Conservation (phyloP, 1,284 basidiomycete genomes). For the Meira nashicola region DNA sequence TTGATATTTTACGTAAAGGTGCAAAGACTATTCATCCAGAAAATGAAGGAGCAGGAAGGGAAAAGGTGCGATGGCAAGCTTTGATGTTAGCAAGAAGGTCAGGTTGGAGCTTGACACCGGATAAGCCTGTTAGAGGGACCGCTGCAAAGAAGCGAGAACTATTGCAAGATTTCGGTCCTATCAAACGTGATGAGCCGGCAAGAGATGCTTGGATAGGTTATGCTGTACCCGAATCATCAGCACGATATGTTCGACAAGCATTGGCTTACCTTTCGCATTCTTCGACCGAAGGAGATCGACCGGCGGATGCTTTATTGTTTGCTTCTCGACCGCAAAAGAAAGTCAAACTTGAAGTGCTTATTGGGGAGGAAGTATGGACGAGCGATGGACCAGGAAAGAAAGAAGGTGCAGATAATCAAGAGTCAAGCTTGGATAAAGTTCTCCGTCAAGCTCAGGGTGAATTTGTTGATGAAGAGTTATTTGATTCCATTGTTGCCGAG, state of each 20-base stretch:
- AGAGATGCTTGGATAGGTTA: conserved; percentile 48
- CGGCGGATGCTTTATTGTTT: conserved; percentile 22
- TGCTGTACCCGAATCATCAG: conserved; percentile 33
- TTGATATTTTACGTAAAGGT: conserved; percentile 27
- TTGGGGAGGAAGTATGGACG: conserved; percentile 25
- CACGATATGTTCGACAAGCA: conserved; percentile 23
- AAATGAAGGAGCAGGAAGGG: conserved; percentile 4
- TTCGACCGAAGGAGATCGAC: neutral
- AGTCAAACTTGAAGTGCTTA: conserved; percentile 27
- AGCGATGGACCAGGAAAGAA: conserved; percentile 10
- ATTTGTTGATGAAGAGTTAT: conserved; percentile 33
- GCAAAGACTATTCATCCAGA: conserved; percentile 23
- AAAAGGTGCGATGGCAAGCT: conserved; percentile 29
- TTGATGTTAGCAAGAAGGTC: conserved; percentile 26
- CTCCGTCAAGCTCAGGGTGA: conserved; percentile 34
- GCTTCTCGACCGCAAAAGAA: conserved; percentile 30
- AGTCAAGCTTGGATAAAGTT: conserved; percentile 21
- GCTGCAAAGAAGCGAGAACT: conserved; percentile 3
- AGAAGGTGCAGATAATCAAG: neutral
- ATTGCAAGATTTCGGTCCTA: conserved; percentile 30
- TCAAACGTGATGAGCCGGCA: conserved; percentile 37
- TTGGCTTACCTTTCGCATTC: conserved; percentile 26
- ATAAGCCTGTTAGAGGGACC: conserved; percentile 9
- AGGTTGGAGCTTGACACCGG: conserved; percentile 36
- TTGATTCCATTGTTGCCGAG: conserved; percentile 31